phyloP scores from a whole-genome alignment of 1,139 yeast genomes.

The Zygosaccharomyces sapae region DNA sequence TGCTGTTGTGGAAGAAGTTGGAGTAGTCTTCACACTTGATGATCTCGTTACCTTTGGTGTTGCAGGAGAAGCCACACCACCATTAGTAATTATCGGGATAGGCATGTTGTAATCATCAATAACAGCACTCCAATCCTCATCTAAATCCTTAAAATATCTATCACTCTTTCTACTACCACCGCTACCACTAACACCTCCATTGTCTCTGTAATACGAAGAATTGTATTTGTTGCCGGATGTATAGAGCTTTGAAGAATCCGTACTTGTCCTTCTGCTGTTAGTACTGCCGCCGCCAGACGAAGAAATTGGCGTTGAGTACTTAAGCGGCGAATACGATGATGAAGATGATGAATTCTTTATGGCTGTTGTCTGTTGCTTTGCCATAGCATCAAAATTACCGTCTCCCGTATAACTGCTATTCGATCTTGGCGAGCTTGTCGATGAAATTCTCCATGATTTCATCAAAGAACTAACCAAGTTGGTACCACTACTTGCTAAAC shows the following conservation, averaged over 20 bases:
- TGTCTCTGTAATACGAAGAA: constrained; percentile 18
- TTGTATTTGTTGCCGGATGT: constrained; percentile 10
- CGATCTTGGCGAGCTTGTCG: constrained; percentile 13
- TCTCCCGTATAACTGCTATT: constrained; percentile 10
- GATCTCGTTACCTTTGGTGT: constrained; percentile 16
- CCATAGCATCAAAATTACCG: constrained; percentile 32
- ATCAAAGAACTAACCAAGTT: constrained; percentile 27
- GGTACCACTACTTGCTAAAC: constrained; percentile 11
- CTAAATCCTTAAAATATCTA: constrained; percentile 55
- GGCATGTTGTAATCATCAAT: constrained; percentile 46
- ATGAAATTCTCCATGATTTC: constrained; percentile 32
- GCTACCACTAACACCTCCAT: constrained; percentile 12
- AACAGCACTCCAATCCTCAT: constrained; percentile 92
- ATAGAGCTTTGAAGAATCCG: constrained; percentile 21
- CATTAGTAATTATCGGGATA: constrained; percentile 42
- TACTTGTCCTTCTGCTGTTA: constrained; percentile 5
- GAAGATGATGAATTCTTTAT: constrained; percentile 18
- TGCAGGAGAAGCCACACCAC: constrained; percentile 25
- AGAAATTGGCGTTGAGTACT: constrained; percentile 23
- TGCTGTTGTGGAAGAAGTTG: constrained; percentile 34
- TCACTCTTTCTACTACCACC: constrained; percentile 17
- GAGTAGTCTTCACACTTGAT: constrained; percentile 16
- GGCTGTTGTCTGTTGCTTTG: constrained; percentile 25
- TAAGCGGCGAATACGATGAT: constrained; percentile 27
- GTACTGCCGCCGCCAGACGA: constrained; percentile 10